Conservation (phyloP, 345 rosid genomes). For the Ricinus communis region DNA sequence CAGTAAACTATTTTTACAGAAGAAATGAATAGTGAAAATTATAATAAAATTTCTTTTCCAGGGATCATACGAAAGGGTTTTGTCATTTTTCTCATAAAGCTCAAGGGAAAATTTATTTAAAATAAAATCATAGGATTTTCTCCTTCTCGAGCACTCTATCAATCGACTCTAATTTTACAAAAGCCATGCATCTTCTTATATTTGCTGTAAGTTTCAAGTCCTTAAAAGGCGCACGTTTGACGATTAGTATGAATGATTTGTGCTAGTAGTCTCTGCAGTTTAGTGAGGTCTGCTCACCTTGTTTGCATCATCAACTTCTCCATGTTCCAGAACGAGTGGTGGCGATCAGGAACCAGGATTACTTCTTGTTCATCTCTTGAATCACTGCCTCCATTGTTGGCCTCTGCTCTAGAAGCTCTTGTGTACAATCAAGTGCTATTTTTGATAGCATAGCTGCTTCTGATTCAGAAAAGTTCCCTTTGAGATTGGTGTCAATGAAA, state of each 20-base stretch:
- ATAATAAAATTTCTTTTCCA: too few relatives aligned
- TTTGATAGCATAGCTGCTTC: conserved; percentile 57
- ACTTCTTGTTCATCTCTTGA: conserved; percentile 41
- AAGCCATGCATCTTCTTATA: background rate
- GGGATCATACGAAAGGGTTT: too few relatives aligned
- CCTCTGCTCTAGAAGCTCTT: conserved; percentile 65
- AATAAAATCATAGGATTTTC: background rate
- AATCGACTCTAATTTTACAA: background rate
- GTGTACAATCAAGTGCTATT: conserved; percentile 61
- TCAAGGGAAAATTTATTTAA: too few relatives aligned
- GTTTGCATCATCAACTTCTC: background rate
- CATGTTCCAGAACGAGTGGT: too few relatives aligned
- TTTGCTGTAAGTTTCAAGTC: background rate
- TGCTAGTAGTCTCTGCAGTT: background rate
- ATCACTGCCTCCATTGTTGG: conserved; percentile 59
- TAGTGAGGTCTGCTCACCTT: background rate
- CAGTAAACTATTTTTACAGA: too few relatives aligned
- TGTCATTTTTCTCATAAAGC: too few relatives aligned
- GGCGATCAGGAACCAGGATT: conserved; percentile 6
- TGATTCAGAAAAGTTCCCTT: conserved; percentile 24
- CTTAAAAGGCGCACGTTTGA: background rate
- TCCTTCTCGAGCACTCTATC: background rate
- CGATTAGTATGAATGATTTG: background rate
- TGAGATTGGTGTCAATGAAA: conserved; percentile 57
- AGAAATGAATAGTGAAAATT: too few relatives aligned